These are phyloP conservation scores for Vararia minispora DNA, from an alignment of 768 basidiomycete species.

Conservation along the genomic window DNA sequence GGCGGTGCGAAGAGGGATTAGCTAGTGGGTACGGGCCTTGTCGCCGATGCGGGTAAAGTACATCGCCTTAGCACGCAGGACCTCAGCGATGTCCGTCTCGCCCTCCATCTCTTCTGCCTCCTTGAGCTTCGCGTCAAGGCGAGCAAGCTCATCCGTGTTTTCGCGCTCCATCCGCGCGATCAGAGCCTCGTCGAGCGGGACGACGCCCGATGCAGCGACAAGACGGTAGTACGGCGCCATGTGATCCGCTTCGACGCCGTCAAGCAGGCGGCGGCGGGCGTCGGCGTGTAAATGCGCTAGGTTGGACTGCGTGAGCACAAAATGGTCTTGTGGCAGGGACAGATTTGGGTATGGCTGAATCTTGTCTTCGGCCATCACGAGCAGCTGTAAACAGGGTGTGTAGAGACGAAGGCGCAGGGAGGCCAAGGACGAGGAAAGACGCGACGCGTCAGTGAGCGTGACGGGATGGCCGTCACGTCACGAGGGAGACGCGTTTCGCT, in stretches of 20 bases:
- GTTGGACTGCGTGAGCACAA: conserved; percentile 52
- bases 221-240: conserved; percentile 79
- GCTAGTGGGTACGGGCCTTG: conserved; percentile 31
- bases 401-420: background rate
- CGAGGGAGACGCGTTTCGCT: background rate
- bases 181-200: conserved; percentile 41
- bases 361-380: conserved; percentile 69
- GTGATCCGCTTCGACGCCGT: conserved; percentile 72
- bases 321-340: conserved; percentile 67
- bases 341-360: conserved; percentile 85
- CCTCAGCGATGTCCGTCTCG: conserved; percentile 88
- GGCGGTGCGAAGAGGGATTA: no score
- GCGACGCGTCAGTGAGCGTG: conserved; percentile 24
- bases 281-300: conserved; percentile 55
- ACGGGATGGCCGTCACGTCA: background rate
- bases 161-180: conserved; percentile 50
- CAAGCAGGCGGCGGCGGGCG: conserved; percentile 53
- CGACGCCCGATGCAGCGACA: conserved; percentile 38
- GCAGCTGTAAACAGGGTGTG: background rate
- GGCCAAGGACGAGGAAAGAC: conserved; percentile 2
- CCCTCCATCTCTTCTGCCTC: conserved; percentile 89
- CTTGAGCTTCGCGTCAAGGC: conserved; percentile 64
- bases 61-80: conserved; percentile 71
- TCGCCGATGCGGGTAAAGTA: conserved; percentile 87
- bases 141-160: conserved; percentile 63